A percentile compares a stretch with the other conserved stretches of the same genome.
Evolutionary conservation across 352 stramenopile genomes (phyloP).

Genomic region (Pythium phragmiticola): DNA sequence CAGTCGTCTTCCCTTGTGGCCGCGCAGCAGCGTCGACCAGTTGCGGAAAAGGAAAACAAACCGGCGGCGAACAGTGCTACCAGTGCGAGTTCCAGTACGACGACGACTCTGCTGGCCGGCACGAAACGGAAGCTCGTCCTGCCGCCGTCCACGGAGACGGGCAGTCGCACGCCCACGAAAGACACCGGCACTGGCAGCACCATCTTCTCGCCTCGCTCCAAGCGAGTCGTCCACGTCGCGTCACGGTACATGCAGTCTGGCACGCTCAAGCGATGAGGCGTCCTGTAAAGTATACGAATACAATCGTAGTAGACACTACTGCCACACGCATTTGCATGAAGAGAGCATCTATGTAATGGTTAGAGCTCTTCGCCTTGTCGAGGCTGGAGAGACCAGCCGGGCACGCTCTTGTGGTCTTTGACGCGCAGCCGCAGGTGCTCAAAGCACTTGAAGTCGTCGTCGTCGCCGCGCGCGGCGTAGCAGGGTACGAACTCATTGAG

Average conservation of each 20-base stretch:
- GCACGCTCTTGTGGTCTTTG: constrained; percentile 81
- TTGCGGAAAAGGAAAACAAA: constrained; percentile 11
- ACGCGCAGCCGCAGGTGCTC: constrained; percentile 71
- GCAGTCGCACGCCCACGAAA: constrained; percentile 9
- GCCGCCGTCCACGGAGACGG: constrained; percentile 1
- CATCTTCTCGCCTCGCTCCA: constrained; percentile 21
- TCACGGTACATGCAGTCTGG: constrained; percentile 28
- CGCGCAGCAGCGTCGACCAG: not conserved
- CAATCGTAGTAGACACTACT: not conserved
- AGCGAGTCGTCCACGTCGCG: constrained; percentile 27
- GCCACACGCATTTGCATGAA: not conserved
- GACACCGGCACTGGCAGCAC: constrained; percentile 8
- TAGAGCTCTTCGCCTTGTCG: constrained; percentile 10
- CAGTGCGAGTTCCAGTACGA: not conserved
- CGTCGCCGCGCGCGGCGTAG: constrained; percentile 36
- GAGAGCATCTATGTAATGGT: constrained; percentile 1
- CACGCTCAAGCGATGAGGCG: constrained; percentile 11
- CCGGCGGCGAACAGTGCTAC: not conserved
- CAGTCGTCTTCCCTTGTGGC: not conserved
- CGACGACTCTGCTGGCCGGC: not conserved
- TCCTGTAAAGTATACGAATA: constrained; percentile 13
- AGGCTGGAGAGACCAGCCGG: constrained; percentile 72
- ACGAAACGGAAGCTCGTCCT: constrained; percentile 32
- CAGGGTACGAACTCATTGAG: constrained; percentile 82
- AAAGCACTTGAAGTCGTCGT: constrained; percentile 59